Conservation (phyloP, 768 basidiomycete genomes). For the Naganishia vishniacii region DNA sequence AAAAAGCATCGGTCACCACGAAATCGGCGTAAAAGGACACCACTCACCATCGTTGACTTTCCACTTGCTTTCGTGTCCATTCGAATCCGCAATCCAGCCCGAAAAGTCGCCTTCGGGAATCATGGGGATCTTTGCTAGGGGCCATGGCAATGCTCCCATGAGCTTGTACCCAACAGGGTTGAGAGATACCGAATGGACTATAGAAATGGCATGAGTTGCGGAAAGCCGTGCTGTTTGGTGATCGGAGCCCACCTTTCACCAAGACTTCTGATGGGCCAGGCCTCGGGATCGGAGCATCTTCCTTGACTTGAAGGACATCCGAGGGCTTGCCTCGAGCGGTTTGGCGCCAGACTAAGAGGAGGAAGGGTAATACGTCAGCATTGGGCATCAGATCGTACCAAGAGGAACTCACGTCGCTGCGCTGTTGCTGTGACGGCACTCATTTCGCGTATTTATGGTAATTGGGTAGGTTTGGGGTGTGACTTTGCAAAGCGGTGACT, state of each 20-base stretch:
- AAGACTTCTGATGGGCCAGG: slow-evolving; percentile 52
- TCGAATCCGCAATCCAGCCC: slow-evolving; percentile 59
- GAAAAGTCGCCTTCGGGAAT: slow-evolving; percentile 61
- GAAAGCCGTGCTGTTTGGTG: not conserved
- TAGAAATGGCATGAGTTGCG: not conserved
- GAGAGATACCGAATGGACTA: slow-evolving; percentile 24
- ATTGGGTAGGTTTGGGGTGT: too few relatives aligned
- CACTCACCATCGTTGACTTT: slow-evolving; percentile 15
- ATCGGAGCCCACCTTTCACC: slow-evolving; percentile 46
- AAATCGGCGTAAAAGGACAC: not conserved
- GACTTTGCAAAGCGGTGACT: too few relatives aligned
- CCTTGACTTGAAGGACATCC: slow-evolving; percentile 10
- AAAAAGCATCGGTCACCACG: not conserved
- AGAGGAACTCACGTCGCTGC: not conserved
- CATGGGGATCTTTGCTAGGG: slow-evolving; percentile 54
- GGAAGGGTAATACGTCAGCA: not conserved
- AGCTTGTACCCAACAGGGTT: slow-evolving; percentile 32
- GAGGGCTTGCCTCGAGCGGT: slow-evolving; percentile 25
- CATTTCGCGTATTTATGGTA: too few relatives aligned
- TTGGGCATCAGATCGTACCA: not conserved
- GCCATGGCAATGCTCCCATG: slow-evolving; percentile 50
- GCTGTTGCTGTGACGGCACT: slow-evolving; percentile 14
- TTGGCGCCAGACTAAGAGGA: slow-evolving; percentile 16
- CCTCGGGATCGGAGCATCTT: slow-evolving; percentile 24
- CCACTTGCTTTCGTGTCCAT: slow-evolving; percentile 43